Evolutionary conservation across 495 filamentous ascomycete species (phyloP), one percentile per base, ranked within the genome.

Genomic region (Peziza echinospora): DNA sequence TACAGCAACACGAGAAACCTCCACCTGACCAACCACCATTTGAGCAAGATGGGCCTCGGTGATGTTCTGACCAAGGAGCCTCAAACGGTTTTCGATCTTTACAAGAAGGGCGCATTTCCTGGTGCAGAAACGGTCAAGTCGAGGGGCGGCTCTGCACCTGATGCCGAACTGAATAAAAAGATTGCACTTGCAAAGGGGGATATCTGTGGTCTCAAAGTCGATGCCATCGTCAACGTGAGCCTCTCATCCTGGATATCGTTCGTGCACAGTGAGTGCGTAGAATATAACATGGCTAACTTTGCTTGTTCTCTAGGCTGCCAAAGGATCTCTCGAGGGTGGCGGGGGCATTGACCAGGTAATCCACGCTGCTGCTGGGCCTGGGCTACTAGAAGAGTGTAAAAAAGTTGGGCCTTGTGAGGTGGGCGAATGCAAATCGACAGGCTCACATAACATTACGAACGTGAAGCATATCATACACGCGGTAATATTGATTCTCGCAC

Each of bases 281-380:
- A n/a, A n/a, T n/a, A n/a, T n/a, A n/a, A n/a, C n/a, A n/a, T n/a
- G n/a, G n/a, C n/a, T n/a, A n/a, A n/a, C n/a, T n/a, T n/a, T n/a
- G n/a, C n/a, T n/a, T n/a, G n/a, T n/a, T n/a, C n/a, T n/a, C n/a
- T 94, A 96, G 61, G 87, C 89, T 8, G 86, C 89, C 19, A 94
- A 94, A 59, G 61, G 64, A 16, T 76, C 70, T 6, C 71, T 97
- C 0, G 67, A 81, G 2, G 81, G 84, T 43, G 89, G 89, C 37
- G 82, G 84, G 13, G 89, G 87, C 26, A 84, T 94, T 21, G 81
- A 84, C 49, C 80, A 78, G 17, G 84, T 82, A 21, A 93, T 96
- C 54, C 89, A 96, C 60, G 61, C 71, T 26, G 82, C 79, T 23
- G 89, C 89, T 22, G 89, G 89, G 5, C 70, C 62, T 0, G 54